Evolutionary conservation across 805 yeast genomes (phyloP).

Genomic region (Teunomyces tritomae): DNA sequence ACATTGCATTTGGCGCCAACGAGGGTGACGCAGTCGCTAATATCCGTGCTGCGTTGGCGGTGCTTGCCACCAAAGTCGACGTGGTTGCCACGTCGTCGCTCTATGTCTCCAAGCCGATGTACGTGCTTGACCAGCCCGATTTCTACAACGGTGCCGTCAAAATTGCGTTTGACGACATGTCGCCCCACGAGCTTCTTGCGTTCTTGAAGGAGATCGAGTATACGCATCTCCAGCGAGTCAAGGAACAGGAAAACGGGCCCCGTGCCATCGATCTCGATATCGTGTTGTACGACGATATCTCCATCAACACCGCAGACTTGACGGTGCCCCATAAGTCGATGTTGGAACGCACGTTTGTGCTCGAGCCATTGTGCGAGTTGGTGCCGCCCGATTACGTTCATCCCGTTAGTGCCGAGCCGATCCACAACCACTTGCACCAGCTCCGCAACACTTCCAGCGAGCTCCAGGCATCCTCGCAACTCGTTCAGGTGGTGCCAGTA

Average conservation of each 20-base stretch:
- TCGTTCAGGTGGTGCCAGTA: slow-evolving; percentile 53
- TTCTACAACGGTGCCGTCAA: slow-evolving; percentile 83
- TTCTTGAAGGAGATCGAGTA: slow-evolving; percentile 77
- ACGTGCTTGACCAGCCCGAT: slow-evolving; percentile 70
- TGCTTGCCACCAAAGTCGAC: slow-evolving; percentile 41
- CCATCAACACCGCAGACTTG: slow-evolving; percentile 56
- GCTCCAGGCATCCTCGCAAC: slow-evolving; percentile 49
- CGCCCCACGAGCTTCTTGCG: slow-evolving; percentile 62
- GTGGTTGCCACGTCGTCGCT: slow-evolving; percentile 69
- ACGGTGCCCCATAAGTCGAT: slow-evolving; percentile 83
- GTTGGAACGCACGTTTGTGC: slow-evolving; percentile 87
- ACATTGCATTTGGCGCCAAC: slow-evolving; percentile 88
- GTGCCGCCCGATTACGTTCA: slow-evolving; percentile 64
- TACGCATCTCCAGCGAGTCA: slow-evolving; percentile 63
- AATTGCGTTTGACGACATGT: slow-evolving; percentile 51
- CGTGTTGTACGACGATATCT: slow-evolving; percentile 60
- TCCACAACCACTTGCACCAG: slow-evolving; percentile 62
- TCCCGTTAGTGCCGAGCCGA: slow-evolving; percentile 85
- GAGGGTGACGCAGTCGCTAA: slow-evolving; percentile 68
- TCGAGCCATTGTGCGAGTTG: slow-evolving; percentile 84
- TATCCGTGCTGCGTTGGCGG: slow-evolving; percentile 53
- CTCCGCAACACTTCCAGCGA: slow-evolving; percentile 38
- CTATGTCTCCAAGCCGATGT: slow-evolving; percentile 93
- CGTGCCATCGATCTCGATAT: slow-evolving; percentile 89
- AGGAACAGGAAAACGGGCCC: slow-evolving; percentile 87